Evolutionary conservation across 768 basidiomycete species (phyloP).

Genomic region (Lentinula edodes): DNA sequence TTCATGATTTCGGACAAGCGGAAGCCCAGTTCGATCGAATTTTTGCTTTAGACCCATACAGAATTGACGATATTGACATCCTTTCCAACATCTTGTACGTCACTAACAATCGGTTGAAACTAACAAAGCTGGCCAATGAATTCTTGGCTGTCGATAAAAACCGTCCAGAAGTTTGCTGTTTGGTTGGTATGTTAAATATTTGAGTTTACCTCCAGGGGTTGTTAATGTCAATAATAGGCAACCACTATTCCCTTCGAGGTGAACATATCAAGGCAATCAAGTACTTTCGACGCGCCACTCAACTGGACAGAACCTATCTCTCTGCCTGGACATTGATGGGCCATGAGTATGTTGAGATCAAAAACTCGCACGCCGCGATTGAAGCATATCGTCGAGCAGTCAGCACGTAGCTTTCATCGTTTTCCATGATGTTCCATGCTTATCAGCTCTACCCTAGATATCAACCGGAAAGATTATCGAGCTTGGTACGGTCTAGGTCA

Average conservation of each 20-base stretch:
- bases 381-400: constrained; percentile 96
- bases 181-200: constrained; percentile 65
- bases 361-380: constrained; percentile 98
- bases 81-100: constrained; percentile 98
- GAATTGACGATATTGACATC: constrained; percentile 92
- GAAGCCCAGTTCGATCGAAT: constrained; percentile 84
- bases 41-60: constrained; percentile 72
- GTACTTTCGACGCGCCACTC: constrained; percentile 92
- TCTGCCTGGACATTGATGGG: constrained; percentile 99
- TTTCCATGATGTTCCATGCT: neutral
- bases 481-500: constrained; percentile 99
- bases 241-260: constrained; percentile 88
- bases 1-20: constrained; percentile 87
- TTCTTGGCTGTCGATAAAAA: constrained; percentile 87
- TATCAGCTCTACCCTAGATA: constrained; percentile 47
- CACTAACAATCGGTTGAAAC: constrained; percentile 79
- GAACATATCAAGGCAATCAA: constrained; percentile 96
- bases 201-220: neutral
- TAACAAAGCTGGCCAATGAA: constrained; percentile 89
- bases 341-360: constrained; percentile 98
- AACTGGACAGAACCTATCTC: constrained; percentile 90
- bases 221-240: constrained; percentile 52
- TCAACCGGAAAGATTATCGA: constrained; percentile 93
- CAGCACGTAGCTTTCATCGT: constrained; percentile 47
- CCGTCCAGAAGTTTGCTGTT: constrained; percentile 92